Percentiles rank a stretch among this genome's conserved stretches.
These are phyloP conservation scores for Albifimbria verrucaria DNA, from an alignment of 2,329 filamentous ascomycete species.

Conservation along the genomic window DNA sequence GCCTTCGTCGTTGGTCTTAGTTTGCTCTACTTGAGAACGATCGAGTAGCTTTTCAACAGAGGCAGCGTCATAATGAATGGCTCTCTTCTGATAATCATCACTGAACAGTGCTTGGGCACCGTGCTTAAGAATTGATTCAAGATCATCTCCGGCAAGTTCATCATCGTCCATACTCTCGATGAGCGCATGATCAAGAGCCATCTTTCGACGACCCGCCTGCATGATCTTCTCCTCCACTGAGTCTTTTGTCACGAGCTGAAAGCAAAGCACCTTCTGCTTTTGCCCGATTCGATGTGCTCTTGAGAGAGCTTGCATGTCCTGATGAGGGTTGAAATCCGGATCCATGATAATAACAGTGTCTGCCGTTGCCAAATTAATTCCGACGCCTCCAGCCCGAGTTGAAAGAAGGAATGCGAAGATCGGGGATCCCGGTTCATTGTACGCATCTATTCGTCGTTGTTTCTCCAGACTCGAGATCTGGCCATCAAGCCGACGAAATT, in stretches of 20 bases:
- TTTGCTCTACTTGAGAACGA: slow-evolving; percentile 75
- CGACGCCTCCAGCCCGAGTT: slow-evolving; percentile 91
- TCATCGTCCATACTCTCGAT: slow-evolving; percentile 88
- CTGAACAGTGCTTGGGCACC: slow-evolving; percentile 85
- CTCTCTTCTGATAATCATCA: slow-evolving; percentile 64
- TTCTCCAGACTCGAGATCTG: slow-evolving; percentile 77
- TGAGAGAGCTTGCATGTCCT: slow-evolving; percentile 93
- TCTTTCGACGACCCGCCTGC: slow-evolving; percentile 92
- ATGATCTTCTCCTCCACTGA: slow-evolving; percentile 95
- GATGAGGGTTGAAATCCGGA: slow-evolving; percentile 95
- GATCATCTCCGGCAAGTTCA: slow-evolving; percentile 73
- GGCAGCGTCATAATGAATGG: slow-evolving; percentile 76
- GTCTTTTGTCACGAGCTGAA: slow-evolving; percentile 86
- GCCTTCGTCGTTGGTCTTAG: slow-evolving; percentile 57
- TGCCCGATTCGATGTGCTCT: slow-evolving; percentile 95
- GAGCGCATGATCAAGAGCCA: slow-evolving; percentile 90
- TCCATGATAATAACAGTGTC: slow-evolving; percentile 98
- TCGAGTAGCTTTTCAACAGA: slow-evolving; percentile 92
- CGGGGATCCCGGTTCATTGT: slow-evolving; percentile 78
- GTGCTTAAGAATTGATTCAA: slow-evolving; percentile 84
- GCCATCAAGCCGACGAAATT: slow-evolving; percentile 84
- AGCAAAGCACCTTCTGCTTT: slow-evolving; percentile 91
- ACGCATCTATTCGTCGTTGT: slow-evolving; percentile 90
- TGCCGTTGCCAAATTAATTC: slow-evolving; percentile 94
- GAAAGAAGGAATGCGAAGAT: slow-evolving; percentile 91